phyloP scores from a whole-genome alignment of 1,284 basidiomycete species.

The Pseudozyma hubeiensis region DNA sequence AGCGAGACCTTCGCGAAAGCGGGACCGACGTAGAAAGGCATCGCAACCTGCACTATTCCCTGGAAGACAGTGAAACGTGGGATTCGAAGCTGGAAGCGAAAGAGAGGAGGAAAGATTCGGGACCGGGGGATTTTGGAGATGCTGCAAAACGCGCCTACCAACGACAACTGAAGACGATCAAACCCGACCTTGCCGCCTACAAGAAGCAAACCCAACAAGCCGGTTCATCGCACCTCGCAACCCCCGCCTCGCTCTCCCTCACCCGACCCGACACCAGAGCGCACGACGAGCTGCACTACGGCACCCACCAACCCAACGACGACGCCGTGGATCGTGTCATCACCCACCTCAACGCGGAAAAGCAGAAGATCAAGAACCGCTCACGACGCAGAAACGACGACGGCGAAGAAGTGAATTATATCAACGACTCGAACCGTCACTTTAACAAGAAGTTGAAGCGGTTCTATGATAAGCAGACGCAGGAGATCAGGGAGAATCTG shows the following conservation, averaged over 20 bases:
- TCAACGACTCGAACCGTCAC: constrained; percentile 96
- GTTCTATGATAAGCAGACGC: constrained; percentile 97
- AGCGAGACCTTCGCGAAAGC: constrained; percentile 85
- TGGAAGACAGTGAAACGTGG: constrained; percentile 94
- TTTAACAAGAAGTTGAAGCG: constrained; percentile 99
- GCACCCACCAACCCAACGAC: constrained; percentile 91
- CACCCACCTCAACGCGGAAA: constrained; percentile 87
- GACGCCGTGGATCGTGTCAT: constrained; percentile 94
- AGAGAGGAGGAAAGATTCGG: constrained; percentile 80
- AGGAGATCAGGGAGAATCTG: constrained; percentile 73
- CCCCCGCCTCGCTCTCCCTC: constrained; percentile 3
- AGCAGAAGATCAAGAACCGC: constrained; percentile 73
- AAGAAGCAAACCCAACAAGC: constrained; percentile 82
- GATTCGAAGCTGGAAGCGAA: constrained; percentile 85
- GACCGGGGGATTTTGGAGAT: constrained; percentile 91
- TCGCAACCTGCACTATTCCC: constrained; percentile 92
- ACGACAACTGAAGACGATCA: constrained; percentile 85
- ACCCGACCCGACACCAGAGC: not conserved
- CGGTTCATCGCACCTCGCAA: not conserved
- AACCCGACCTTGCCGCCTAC: constrained; percentile 86
- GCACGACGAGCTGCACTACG: constrained; percentile 73
- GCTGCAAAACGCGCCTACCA: constrained; percentile 89
- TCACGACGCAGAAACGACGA: constrained; percentile 88
- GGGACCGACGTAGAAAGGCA: constrained; percentile 80
- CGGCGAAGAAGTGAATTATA: constrained; percentile 95